Evolutionary conservation across 2,329 filamentous ascomycete genomes (phyloP).

Genomic region (Epichloe brachyelytri): DNA sequence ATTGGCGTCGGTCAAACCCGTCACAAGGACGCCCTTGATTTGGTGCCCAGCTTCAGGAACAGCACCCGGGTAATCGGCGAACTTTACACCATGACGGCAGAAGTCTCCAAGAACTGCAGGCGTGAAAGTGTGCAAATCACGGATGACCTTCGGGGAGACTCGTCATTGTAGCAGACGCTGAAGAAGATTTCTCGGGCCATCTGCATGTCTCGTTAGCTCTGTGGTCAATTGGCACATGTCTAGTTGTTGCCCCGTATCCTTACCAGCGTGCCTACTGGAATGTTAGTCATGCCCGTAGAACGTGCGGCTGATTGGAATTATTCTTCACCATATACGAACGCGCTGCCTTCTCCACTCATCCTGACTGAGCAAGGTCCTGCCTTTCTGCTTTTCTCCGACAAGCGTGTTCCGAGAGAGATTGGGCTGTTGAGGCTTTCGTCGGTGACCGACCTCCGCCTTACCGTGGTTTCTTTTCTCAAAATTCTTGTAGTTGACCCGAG

Average conservation of each 20-base stretch:
- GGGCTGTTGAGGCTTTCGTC: too few species aligned
- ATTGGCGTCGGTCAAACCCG: slow-evolving; percentile 66
- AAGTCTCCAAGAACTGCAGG: slow-evolving; percentile 66
- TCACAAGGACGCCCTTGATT: slow-evolving; percentile 65
- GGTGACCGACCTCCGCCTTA: too few species aligned
- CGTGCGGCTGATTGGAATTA: background rate
- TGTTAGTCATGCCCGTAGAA: slow-evolving; percentile 3
- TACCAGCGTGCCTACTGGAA: slow-evolving; percentile 23
- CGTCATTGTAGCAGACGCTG: slow-evolving; percentile 61
- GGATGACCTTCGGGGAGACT: slow-evolving; percentile 33
- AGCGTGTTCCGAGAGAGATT: too few species aligned
- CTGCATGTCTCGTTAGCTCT: slow-evolving; percentile 17
- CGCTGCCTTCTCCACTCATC: slow-evolving; percentile 31
- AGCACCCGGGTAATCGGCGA: slow-evolving; percentile 73
- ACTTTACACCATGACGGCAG: slow-evolving; percentile 54
- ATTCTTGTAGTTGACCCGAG: too few species aligned
- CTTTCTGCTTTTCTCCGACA: too few species aligned
- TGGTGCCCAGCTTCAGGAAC: slow-evolving; percentile 38
- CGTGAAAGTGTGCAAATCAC: slow-evolving; percentile 47
- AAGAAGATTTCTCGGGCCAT: slow-evolving; percentile 85
- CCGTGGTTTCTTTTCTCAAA: too few species aligned
- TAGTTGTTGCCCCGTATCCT: background rate
- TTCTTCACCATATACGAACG: slow-evolving; percentile 44
- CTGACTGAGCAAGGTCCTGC: slow-evolving; percentile 6
- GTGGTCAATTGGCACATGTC: background rate